Evolutionary conservation across 805 yeast genomes (phyloP), one percentile per base, ranked within the genome.

Genomic region (Lipomyces mesembrius): DNA sequence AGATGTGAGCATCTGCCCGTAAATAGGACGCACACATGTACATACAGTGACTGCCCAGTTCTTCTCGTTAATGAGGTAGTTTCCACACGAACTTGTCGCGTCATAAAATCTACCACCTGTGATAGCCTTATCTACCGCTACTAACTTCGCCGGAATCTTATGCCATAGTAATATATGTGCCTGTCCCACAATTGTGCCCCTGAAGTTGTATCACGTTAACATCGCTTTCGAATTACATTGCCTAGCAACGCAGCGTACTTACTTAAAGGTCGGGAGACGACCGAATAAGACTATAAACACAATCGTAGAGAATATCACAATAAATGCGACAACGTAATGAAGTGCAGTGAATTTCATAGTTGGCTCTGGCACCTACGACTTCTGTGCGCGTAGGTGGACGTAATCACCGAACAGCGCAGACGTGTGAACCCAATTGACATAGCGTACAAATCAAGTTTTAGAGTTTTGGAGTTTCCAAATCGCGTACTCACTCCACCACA

Each of bases 231-330:
- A 11, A 17, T 14, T 37, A 11, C 14, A 2, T 34, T 5, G 32
- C 32, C 5, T 17, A n/a, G 29, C 56, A 32, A 29, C 7, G 32
- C 53, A 29, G 25, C 9, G 35, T 20, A n/a, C 74, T 35, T 58
- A 72, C 72, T 74, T 75, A 49, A 75, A 74, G 35, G 74, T 75
- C 2, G 80, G 80, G 53, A 77, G 65, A n/a, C 76, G 71, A 2
- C 80, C 80, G 64, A 78, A 78, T 39, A 78, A 72, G 8, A 72
- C 72, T 25, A 78, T 74, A 25, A 77, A 73, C 32, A 75, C 68
- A 9, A 76, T 39, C 11, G 75, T 60, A 22, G 78, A 77, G 20
- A 77, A 70, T 3, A 68, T 54, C 32, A 61, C 70, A 27, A 73
- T 71, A 53, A 69, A 63, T 17, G 58, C 65, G 46, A 68, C 51